Evolutionary conservation across 2,329 filamentous ascomycete species (phyloP).

Genomic region (Tolypocladium nubicola): DNA sequence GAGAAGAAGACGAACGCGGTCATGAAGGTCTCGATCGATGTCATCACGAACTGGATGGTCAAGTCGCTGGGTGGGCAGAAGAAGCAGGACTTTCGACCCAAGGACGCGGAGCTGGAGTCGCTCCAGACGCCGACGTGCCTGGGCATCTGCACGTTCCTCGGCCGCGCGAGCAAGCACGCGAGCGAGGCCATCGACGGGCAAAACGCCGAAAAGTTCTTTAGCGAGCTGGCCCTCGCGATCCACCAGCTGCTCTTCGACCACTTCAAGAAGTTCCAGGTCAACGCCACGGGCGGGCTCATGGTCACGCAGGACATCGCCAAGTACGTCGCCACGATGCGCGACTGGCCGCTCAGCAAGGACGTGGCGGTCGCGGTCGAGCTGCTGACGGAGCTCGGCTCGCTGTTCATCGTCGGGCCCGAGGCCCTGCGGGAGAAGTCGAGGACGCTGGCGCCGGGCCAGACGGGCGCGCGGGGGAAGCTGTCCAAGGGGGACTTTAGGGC

Average conservation of each 20-base stretch:
- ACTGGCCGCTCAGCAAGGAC: constrained; percentile 66
- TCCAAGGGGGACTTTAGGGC: constrained; percentile 65
- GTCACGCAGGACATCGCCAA: constrained; percentile 93
- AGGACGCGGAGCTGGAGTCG: constrained; percentile 67
- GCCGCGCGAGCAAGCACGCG: constrained; percentile 51
- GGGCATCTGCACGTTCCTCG: constrained; percentile 70
- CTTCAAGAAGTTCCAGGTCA: constrained; percentile 89
- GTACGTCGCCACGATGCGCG: constrained; percentile 76
- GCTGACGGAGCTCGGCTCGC: constrained; percentile 81
- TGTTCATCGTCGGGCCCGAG: constrained; percentile 87
- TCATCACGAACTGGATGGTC: constrained; percentile 64
- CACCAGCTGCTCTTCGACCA: constrained; percentile 77
- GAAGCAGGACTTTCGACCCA: constrained; percentile 84
- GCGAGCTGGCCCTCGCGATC: constrained; percentile 72
- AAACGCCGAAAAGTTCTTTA: constrained; percentile 73
- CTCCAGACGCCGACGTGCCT: constrained; percentile 81
- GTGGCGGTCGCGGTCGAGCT: constrained; percentile 67
- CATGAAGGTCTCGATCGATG: constrained; percentile 48
- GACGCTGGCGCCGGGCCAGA: constrained; percentile 36
- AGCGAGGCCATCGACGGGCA: constrained; percentile 66
- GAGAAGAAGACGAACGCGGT: constrained; percentile 69
- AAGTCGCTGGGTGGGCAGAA: constrained; percentile 68
- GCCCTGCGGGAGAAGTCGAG: constrained; percentile 62
- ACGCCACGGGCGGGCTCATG: constrained; percentile 86
- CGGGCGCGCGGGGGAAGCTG: constrained; percentile 39